Evolutionary conservation across 306 rosid genomes (phyloP), one percentile per base, ranked within the genome.

Genomic region (Betula pendula): DNA sequence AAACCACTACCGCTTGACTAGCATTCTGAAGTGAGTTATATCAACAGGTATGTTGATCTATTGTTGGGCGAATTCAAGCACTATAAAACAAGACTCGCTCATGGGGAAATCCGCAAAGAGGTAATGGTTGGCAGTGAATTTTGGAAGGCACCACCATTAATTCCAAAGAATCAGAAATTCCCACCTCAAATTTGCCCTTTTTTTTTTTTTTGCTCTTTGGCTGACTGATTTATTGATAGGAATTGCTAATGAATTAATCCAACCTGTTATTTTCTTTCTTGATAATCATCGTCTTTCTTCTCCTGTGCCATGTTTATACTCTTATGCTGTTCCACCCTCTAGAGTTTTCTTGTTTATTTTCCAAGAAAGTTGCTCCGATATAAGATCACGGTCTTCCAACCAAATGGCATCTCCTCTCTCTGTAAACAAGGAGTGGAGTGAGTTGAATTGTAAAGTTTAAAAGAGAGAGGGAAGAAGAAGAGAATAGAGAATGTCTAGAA

Each of bases 31-130:
- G 80, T 75, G 68, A 80, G 69, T 82, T 84, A 79, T 77, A 63
- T 70, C 72, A 72, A 79, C 81, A 96, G 99, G 87, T 92, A 96
- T 59, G 97, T 96, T 77, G 99, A 96, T 84, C 85, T 92, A 89
- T 81, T 96, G 80, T 84, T 96, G 89, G 99, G 99, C 62, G 99
- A 96, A 83, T 96, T 96, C 83, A 96, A 96, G 91, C 98, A 92
- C 85, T 96, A 87, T 78, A 92, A 91, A 87, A 96, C 99, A n/a
- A 89, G 96, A 80, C 89, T 96, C 73, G 90, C 84, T 84, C 92
- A 91, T 77, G 96, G 94, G 22, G 98, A 96, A 85, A 87, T 96
- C 77, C 89, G 90, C 77, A 90, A 87, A 79, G 98, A 96, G 99
- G 99, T 96, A 92, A 81, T 79, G 47, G 25, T 31, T 59, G 52